Evolutionary conservation across 257 asterid genomes (phyloP).

Genomic region (Solanum sejunctum): DNA sequence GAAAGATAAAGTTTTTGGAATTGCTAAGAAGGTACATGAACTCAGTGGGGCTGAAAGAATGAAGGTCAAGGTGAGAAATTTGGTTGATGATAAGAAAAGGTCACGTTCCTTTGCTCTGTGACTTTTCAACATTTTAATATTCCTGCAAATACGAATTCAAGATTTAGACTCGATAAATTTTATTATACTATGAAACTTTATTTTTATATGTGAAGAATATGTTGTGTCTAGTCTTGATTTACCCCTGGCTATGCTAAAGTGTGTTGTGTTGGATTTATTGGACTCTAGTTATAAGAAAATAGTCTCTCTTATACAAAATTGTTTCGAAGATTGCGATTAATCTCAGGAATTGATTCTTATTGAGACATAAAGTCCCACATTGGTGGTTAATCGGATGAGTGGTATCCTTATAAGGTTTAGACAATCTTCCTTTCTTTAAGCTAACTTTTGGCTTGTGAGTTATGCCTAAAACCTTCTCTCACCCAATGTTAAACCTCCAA

Average conservation of each 20-base stretch:
- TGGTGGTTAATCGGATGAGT: too few relatives aligned
- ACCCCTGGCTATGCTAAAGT: background rate
- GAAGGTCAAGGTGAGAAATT: slow-evolving; percentile 18
- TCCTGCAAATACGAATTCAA: background rate
- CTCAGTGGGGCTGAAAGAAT: slow-evolving; percentile 30
- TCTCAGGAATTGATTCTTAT: too few relatives aligned
- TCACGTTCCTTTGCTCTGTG: background rate
- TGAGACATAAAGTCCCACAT: too few relatives aligned
- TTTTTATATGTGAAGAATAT: background rate
- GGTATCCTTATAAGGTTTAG: too few relatives aligned
- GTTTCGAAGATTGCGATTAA: too few relatives aligned
- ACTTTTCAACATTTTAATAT: background rate
- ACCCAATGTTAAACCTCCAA: too few relatives aligned
- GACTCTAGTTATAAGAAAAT: too few relatives aligned
- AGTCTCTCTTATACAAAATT: too few relatives aligned
- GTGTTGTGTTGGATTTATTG: background rate
- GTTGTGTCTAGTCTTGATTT: background rate
- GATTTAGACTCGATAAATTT: background rate
- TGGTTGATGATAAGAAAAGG: background rate
- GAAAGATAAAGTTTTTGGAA: slow-evolving; percentile 8
- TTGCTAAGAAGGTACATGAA: slow-evolving; percentile 21
- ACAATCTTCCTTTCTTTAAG: too few relatives aligned
- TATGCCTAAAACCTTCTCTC: too few relatives aligned
- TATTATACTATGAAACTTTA: too few relatives aligned
- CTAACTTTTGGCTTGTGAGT: too few relatives aligned